A percentile compares a stretch with the other conserved stretches of the same genome.
phyloP scores from a whole-genome alignment of 2,329 filamentous ascomycete genomes.

The Dothidotthia symphoricarpi region DNA sequence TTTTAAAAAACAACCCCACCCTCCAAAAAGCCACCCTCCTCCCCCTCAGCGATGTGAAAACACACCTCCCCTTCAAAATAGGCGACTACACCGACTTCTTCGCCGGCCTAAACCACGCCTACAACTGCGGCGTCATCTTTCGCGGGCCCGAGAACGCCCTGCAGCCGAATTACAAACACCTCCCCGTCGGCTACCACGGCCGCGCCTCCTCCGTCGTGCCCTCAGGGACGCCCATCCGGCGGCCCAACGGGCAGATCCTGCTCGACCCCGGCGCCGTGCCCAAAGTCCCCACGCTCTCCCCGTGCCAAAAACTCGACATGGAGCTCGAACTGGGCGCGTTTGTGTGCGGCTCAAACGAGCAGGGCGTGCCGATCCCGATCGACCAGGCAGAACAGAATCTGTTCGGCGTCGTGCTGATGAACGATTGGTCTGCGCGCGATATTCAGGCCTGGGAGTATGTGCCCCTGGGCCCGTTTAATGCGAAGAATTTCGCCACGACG shows the following conservation, averaged over 20 bases:
- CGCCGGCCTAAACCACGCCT: slow-evolving; percentile 75
- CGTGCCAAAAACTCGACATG: slow-evolving; percentile 68
- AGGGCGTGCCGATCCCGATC: slow-evolving; percentile 64
- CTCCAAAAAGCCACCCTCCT: slow-evolving; percentile 61
- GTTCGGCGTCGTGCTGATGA: slow-evolving; percentile 79
- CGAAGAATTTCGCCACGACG: slow-evolving; percentile 78
- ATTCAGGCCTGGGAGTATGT: slow-evolving; percentile 84
- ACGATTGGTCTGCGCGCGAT: slow-evolving; percentile 83
- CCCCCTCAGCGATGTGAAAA: slow-evolving; percentile 58
- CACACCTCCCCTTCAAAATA: slow-evolving; percentile 73
- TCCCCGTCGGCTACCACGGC: slow-evolving; percentile 81
- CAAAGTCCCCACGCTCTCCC: slow-evolving; percentile 62
- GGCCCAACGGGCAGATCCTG: slow-evolving; percentile 74
- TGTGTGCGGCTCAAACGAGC: slow-evolving; percentile 61
- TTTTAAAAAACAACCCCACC: slow-evolving; percentile 61
- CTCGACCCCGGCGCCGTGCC: slow-evolving; percentile 60
- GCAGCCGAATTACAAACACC: slow-evolving; percentile 76
- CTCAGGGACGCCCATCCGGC: slow-evolving; percentile 69
- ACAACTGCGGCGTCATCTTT: slow-evolving; percentile 69
- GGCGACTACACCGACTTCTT: slow-evolving; percentile 88
- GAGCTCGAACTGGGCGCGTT: slow-evolving; percentile 80
- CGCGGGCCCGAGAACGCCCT: slow-evolving; percentile 70
- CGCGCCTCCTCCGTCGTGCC: slow-evolving; percentile 73
- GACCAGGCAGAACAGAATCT: slow-evolving; percentile 66
- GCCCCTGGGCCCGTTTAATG: slow-evolving; percentile 77